Percentiles rank a stretch among this genome's conserved stretches.
Evolutionary conservation across 345 rosid species (phyloP).

Genomic region (Eucalyptus pumila): DNA sequence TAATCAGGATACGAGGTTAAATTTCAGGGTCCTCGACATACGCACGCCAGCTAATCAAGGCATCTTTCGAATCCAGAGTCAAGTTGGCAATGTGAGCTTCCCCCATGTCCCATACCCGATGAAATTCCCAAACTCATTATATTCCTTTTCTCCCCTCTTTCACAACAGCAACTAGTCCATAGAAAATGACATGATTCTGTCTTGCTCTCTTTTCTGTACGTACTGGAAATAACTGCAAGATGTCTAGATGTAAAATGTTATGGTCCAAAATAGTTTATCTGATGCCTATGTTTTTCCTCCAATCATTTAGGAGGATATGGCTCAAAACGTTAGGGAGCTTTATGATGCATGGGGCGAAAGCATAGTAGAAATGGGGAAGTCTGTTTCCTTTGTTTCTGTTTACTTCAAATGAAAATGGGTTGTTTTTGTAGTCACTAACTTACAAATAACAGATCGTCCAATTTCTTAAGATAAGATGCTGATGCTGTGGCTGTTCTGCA

Average conservation of each 20-base stretch:
- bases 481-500: neutral
- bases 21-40: conserved; percentile 52
- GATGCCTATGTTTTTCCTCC: neutral
- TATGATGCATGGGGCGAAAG: neutral
- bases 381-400: neutral
- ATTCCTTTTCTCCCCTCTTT: neutral
- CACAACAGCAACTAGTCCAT: neutral
- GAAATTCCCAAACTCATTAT: neutral
- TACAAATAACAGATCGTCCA: neutral
- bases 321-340: neutral
- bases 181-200: neutral
- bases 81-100: conserved; percentile 30
- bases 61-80: conserved; percentile 51
- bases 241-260: neutral
- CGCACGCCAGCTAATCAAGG: conserved; percentile 82
- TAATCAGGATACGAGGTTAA: conserved; percentile 73
- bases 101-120: neutral
- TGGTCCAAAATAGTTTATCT: neutral
- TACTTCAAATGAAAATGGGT: neutral
- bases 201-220: neutral
- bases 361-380: neutral
- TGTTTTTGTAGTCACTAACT: neutral
- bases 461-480: neutral
- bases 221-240: neutral
- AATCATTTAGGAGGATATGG: neutral